Base-by-base conservation (phyloP, 345 rosid species). In the Citrus glauca region DNA sequence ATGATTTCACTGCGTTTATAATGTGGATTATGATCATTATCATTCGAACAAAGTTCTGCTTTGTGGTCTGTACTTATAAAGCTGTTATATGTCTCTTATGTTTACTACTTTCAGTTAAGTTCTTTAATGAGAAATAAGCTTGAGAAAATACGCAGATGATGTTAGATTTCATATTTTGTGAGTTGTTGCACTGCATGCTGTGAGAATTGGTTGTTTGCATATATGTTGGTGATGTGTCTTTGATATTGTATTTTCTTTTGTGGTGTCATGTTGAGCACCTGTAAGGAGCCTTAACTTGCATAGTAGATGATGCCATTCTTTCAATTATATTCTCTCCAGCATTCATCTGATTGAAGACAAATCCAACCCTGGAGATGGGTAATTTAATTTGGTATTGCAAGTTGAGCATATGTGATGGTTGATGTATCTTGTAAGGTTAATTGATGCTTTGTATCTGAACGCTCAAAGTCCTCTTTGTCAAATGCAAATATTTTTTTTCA, bases 21-120 rank as follows among this genome's bases (percentile, higher is more conserved):
- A 60, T 73, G 37, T 60, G 68, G 77, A 73, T 73, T 59, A 73
- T 14, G 72, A 42, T 14, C 10, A 22, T 71, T 71, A 25, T 53
- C 38, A 30, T 71, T 71, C 57, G 61, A 71, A 53, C 62, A 53
- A 65, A 4, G 11, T 66, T 35, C 33, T 53, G 75, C 60, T 55
- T 32, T 32, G 45, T 42, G 59, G 70, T 62, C 30, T 69, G 8
- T 69, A 9, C 17, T 32, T 30, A 57, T 74, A 67, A 61, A 74
- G 20, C 45, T 68, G 67, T 17, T 73, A 38, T 60, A 60, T 73
- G 67, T 40, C 27, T 40, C 50, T 45, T 45, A 45, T 45, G 50
- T 45, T 45, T 13, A 45, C 50, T 27, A 28, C 32, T 62, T 25
- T 27, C 32, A 10, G 66, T 27, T 8, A 50, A 42, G 59, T 17